Conservation (phyloP, 495 filamentous ascomycete species). For the Clavariopsis aquatica region DNA sequence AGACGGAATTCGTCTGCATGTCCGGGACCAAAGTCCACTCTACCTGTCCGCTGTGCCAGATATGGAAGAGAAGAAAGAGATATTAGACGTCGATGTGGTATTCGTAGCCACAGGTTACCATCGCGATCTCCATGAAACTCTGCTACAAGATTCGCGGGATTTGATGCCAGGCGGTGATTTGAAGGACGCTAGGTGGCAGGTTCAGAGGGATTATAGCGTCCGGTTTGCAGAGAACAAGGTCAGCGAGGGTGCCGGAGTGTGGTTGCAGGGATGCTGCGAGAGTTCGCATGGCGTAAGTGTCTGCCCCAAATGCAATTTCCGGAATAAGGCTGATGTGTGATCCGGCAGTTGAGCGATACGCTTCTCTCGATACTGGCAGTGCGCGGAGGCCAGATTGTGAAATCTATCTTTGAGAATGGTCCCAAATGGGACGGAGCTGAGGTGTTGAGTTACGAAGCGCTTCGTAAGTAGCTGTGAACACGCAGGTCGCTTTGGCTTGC, state of each 20-base stretch:
- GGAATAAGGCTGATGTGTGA: conserved; percentile 3
- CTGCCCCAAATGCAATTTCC: conserved; percentile 9
- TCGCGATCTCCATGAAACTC: conserved; percentile 73
- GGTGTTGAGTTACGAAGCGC: conserved; percentile 15
- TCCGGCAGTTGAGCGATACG: conserved; percentile 67
- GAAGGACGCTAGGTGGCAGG: conserved; percentile 43
- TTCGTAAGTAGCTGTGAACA: conserved; percentile 10
- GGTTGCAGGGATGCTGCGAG: conserved; percentile 95
- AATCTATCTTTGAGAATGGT: conserved; percentile 64
- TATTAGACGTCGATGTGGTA: conserved; percentile 73
- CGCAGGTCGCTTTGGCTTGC: background rate
- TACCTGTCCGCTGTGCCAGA: conserved; percentile 35
- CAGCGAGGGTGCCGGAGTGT: conserved; percentile 66
- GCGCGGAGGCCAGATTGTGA: conserved; percentile 74
- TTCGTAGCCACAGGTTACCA: conserved; percentile 88
- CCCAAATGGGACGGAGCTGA: conserved; percentile 19
- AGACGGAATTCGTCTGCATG: conserved; percentile 42
- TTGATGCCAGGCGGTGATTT: conserved; percentile 60
- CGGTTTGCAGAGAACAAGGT: conserved; percentile 66
- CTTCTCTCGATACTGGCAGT: conserved; percentile 75
- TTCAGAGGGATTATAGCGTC: conserved; percentile 72
- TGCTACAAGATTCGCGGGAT: conserved; percentile 64
- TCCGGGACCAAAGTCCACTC: conserved; percentile 35
- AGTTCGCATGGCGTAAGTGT: conserved; percentile 80
- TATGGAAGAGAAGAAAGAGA: conserved; percentile 50